Evolutionary conservation across 1,284 basidiomycete species (phyloP).

Genomic region (Hymenochaete sp.): DNA sequence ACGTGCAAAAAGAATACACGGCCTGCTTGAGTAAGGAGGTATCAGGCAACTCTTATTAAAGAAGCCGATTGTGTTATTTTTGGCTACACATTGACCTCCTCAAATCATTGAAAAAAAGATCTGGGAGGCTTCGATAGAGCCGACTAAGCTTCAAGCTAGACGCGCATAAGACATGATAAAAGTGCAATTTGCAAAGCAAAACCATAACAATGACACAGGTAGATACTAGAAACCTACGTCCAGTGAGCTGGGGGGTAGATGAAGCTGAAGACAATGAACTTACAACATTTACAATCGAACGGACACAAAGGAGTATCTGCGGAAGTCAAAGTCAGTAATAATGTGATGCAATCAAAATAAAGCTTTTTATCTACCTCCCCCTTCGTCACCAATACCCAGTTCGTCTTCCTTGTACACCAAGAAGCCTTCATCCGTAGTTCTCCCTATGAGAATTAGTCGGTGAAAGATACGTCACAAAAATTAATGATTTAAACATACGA

Average conservation of each 20-base stretch:
- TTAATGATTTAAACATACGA: slow-evolving; percentile 7
- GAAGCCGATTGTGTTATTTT: slow-evolving; percentile 29
- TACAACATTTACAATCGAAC: slow-evolving; percentile 81
- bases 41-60: no score
- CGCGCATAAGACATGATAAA: neutral
- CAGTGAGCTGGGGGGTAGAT: slow-evolving; percentile 11
- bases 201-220: neutral
- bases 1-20: no score
- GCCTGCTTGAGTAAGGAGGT: no score
- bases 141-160: slow-evolving; percentile 20
- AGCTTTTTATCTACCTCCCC: slow-evolving; percentile 76
- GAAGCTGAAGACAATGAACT: slow-evolving; percentile 26
- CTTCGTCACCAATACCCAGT: slow-evolving; percentile 62
- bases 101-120: slow-evolving; percentile 35
- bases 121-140: slow-evolving; percentile 63
- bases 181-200: slow-evolving; percentile 1
- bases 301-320: slow-evolving; percentile 69
- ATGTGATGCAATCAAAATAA: slow-evolving; percentile 1
- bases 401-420: slow-evolving; percentile 82
- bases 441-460: slow-evolving; percentile 38
- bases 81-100: slow-evolving; percentile 61
- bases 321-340: slow-evolving; percentile 18
- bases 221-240: slow-evolving; percentile 13
- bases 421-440: slow-evolving; percentile 80
- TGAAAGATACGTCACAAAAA: neutral